Percentiles rank a stretch among this genome's conserved stretches.
Conservation (phyloP, 106 monocot genomes). For the Dendrobium nobile region DNA sequence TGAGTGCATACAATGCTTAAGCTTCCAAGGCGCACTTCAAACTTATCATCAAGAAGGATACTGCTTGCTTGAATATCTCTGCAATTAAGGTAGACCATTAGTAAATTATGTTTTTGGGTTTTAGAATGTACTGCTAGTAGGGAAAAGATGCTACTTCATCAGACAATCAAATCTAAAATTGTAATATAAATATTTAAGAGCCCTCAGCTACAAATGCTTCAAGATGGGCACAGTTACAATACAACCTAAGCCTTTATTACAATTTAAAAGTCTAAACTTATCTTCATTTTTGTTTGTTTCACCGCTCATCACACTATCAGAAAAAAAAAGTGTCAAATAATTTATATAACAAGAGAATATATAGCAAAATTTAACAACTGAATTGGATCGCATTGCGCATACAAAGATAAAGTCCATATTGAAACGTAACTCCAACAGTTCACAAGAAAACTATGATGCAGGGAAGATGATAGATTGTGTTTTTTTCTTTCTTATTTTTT, state of each 20-base stretch:
- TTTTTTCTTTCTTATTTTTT: too few species aligned
- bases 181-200: neutral
- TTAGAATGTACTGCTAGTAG: neutral
- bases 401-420: too few species aligned
- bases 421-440: too few species aligned
- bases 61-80: slow-evolving; percentile 69
- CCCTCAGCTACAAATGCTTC: neutral
- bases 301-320: too few species aligned
- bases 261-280: too few species aligned
- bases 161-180: neutral
- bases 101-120: neutral
- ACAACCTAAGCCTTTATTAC: too few species aligned
- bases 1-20: slow-evolving; percentile 41
- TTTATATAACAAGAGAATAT: neutral
- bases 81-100: slow-evolving; percentile 4
- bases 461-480: neutral
- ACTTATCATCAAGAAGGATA: slow-evolving; percentile 71
- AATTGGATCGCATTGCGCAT: neutral
- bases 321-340: too few species aligned
- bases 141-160: neutral
- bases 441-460: too few species aligned
- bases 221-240: neutral
- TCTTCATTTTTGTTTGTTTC: too few species aligned
- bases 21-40: slow-evolving; percentile 68
- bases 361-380: neutral